phyloP scores from a whole-genome alignment of 148 eudicot species.

The Diospyros lotus region DNA sequence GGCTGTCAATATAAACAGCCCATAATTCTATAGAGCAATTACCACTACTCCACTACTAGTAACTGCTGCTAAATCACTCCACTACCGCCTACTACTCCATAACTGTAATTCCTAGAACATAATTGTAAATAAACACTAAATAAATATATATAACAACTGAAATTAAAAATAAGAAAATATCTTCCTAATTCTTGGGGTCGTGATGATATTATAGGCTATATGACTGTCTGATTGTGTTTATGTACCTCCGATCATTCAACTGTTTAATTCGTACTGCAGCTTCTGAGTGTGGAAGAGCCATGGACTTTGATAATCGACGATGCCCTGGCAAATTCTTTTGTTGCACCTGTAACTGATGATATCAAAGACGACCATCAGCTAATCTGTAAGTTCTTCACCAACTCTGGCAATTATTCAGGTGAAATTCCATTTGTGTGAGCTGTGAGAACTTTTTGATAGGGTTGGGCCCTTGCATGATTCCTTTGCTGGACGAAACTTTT shows the following conservation, averaged over 20 bases:
- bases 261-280: constrained; percentile 35
- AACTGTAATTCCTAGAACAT: no score
- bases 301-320: constrained; percentile 90
- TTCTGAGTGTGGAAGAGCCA: constrained; percentile 65
- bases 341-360: constrained; percentile 83
- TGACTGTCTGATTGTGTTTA: not conserved
- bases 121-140: no score
- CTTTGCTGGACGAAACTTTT: not conserved
- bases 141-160: no score
- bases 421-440: not conserved
- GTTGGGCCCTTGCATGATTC: not conserved
- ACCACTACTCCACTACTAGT: no score
- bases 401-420: not conserved
- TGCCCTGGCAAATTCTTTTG: constrained; percentile 86
- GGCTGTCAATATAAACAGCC: no score
- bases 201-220: not conserved
- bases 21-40: no score
- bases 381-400: constrained; percentile 46
- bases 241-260: not conserved
- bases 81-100: no score
- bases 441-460: not conserved
- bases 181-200: not conserved
- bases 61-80: no score
- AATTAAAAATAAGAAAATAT: no score
- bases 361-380: constrained; percentile 69